Conservation (phyloP, 2,329 filamentous ascomycete species). For the Fusarium vanettenii region DNA sequence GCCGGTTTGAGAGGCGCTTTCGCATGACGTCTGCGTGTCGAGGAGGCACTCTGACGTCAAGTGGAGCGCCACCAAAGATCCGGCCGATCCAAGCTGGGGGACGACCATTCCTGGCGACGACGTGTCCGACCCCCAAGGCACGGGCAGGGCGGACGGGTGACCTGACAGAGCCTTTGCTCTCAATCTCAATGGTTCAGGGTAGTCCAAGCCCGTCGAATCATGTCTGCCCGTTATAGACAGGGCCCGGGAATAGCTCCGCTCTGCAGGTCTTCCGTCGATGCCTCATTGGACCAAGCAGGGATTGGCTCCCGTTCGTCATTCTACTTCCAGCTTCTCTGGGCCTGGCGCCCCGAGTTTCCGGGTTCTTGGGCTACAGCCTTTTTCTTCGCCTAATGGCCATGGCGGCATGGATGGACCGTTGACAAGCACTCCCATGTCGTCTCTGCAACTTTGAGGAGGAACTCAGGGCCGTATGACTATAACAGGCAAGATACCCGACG, state of each 20-base stretch:
- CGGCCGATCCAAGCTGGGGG: constrained; percentile 46
- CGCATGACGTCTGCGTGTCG: constrained; percentile 42
- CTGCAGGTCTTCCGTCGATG: not conserved
- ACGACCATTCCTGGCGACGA: constrained; percentile 39
- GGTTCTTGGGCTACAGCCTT: not conserved
- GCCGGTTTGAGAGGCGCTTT: constrained; percentile 33
- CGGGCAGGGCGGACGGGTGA: constrained; percentile 8
- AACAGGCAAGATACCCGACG: not conserved
- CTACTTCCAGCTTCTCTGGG: not conserved
- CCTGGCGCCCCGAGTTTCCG: not conserved
- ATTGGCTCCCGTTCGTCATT: not conserved
- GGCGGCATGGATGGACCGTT: not conserved
- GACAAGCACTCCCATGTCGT: constrained; percentile 1
- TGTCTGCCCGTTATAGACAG: not conserved
- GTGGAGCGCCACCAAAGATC: constrained; percentile 44
- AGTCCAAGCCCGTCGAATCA: constrained; percentile 1
- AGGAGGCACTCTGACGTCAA: constrained; percentile 42
- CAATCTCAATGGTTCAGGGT: constrained; percentile 14
- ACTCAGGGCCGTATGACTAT: not conserved
- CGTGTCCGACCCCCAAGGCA: constrained; percentile 33
- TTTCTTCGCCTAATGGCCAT: not conserved
- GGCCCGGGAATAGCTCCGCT: not conserved
- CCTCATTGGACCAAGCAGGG: constrained; percentile 10
- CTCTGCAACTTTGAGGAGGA: not conserved
- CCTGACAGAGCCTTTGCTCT: not conserved